Percentiles rank a stretch among this genome's conserved stretches.
phyloP scores from a whole-genome alignment of 2,329 filamentous ascomycete genomes.

The Aureobasidium sp. region DNA sequence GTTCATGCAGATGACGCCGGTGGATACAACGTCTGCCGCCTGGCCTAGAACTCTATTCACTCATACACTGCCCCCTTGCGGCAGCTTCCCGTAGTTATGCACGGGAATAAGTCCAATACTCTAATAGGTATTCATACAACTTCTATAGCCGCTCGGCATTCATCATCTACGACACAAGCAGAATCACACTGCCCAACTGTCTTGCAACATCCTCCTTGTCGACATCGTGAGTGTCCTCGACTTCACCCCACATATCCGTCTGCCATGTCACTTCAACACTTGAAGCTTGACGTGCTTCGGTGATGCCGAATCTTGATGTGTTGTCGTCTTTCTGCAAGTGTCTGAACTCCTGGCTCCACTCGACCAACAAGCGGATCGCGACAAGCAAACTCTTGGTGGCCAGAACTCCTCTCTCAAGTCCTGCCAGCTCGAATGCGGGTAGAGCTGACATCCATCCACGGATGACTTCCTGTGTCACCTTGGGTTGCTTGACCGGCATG shows the following conservation, averaged over 20 bases:
- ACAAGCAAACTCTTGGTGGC: constrained; percentile 82
- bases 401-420: constrained; percentile 72
- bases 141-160: background rate
- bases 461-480: constrained; percentile 69
- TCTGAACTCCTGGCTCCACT: constrained; percentile 74
- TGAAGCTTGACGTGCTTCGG: constrained; percentile 70
- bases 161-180: constrained; percentile 53
- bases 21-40: background rate
- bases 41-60: constrained; percentile 2
- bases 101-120: too few species aligned
- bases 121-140: background rate
- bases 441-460: constrained; percentile 68
- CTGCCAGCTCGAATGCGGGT: constrained; percentile 74
- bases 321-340: constrained; percentile 40
- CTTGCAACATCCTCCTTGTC: constrained; percentile 81
- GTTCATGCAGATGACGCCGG: background rate
- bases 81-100: background rate
- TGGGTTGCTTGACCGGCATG: constrained; percentile 64
- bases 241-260: constrained; percentile 86
- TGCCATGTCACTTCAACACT: constrained; percentile 88
- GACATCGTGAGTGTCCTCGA: constrained; percentile 97
- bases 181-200: constrained; percentile 78
- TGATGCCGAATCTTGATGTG: constrained; percentile 59
- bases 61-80: background rate
- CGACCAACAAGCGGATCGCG: constrained; percentile 67